Evolutionary conservation across 2,329 filamentous ascomycete genomes (phyloP), one percentile per base, ranked within the genome.

Genomic region (Ceratocystiopsis minuta): DNA sequence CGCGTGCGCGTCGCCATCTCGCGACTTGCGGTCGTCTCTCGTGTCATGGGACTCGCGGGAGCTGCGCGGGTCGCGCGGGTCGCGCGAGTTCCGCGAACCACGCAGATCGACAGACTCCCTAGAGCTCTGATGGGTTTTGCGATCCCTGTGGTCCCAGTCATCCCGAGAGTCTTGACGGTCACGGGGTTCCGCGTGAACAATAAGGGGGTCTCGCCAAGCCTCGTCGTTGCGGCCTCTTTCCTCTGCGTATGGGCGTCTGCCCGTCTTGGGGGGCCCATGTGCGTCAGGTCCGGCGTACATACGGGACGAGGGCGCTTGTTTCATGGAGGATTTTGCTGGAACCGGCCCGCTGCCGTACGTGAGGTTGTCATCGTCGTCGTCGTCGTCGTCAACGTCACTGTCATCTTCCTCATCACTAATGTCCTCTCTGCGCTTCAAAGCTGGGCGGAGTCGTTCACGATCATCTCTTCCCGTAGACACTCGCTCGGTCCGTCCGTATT

Each of bases 271-370:
- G n/a, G n/a, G 11, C 9, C 24, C 24, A 10, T 28, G 24, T 28
- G 24, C 24, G 24, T 28, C 24, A 6, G 24, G 11, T 10, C 9
- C 24, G 7, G 24, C 24, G 24, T 28, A 28, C 24, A 10, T 28
- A 10, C 24, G 24, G 9, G 24, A 28, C 24, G 11, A 28, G 24
- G 9, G 9, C 24, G 11, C 5, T 28, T 33, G 38, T 38, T 28
- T 46, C 40, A 38, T 43, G 32, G 32, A 20, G 10, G 35, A 14
- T 24, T 40, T 36, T 32, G 38, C n/a, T 9, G 45, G 38, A 15
- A 43, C 46, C 20, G 50, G 46, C 18, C 47, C 40, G 46, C 51
- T 56, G 28, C 70, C 70, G 46, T 74, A 74, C 4, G 67, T 67
- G 11, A 73, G 55, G 43, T 68, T 63, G 4, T 44, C 41, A 13